Percentiles rank a stretch among this genome's conserved stretches.
phyloP scores from a whole-genome alignment of 306 rosid species.

The Trichosanthes truncata region DNA sequence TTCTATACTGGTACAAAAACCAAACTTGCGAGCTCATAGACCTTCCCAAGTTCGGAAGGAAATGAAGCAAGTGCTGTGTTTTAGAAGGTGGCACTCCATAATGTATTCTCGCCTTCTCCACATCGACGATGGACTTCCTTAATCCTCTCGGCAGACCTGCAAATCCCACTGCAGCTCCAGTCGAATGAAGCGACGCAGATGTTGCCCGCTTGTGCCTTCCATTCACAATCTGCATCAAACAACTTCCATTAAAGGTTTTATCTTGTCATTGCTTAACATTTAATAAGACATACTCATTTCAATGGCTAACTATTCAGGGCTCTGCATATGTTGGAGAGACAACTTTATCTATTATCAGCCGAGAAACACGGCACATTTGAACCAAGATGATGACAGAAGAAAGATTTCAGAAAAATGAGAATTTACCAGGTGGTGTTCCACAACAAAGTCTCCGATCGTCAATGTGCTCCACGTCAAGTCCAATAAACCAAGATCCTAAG shows the following conservation, averaged over 20 bases:
- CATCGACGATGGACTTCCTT: slow-evolving; percentile 94
- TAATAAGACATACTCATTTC: neutral
- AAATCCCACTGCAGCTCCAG: slow-evolving; percentile 98
- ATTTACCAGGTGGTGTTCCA: slow-evolving; percentile 92
- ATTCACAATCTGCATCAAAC: slow-evolving; percentile 81
- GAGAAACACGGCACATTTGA: neutral
- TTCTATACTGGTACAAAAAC: slow-evolving; percentile 24
- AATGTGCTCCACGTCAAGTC: slow-evolving; percentile 84
- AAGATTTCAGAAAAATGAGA: neutral
- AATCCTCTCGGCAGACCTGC: slow-evolving; percentile 89
- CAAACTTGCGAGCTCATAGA: slow-evolving; percentile 2
- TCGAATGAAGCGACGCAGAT: slow-evolving; percentile 94
- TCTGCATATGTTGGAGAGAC: neutral
- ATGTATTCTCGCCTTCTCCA: slow-evolving; percentile 82
- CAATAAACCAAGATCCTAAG: slow-evolving; percentile 93
- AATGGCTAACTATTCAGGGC: neutral
- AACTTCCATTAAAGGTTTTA: neutral
- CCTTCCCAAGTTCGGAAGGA: slow-evolving; percentile 71
- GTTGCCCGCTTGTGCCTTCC: slow-evolving; percentile 99
- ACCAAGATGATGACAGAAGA: neutral
- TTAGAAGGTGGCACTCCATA: slow-evolving; percentile 86
- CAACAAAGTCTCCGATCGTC: slow-evolving; percentile 93
- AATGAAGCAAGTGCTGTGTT: slow-evolving; percentile 12
- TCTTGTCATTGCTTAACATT: neutral
- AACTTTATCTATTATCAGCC: neutral